Base-by-base conservation (phyloP, 257 asterid species). In the Solanum chmielewskii region DNA sequence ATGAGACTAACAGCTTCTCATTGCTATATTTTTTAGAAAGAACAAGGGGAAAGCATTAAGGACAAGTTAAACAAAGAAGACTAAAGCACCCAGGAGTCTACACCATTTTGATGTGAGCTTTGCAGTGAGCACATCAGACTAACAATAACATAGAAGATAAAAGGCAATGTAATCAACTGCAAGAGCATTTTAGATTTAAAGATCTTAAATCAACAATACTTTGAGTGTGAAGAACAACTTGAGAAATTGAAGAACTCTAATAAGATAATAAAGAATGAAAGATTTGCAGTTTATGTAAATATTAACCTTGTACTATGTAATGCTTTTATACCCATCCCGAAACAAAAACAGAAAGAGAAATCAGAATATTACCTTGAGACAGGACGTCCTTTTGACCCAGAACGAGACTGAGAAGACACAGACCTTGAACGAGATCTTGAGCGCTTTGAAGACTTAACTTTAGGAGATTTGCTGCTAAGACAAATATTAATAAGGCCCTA, bases 381-480 rank as follows among this genome's bases (percentile, higher is more conserved):
- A 81, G 96, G 89, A 68, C 93, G 94, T 45, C 91, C 92, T 86
- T 92, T 94, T 37, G 96, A 90, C 62, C 89, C 91, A 83, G 97
- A 86, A 88, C 85, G 94, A 66, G 98, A 90, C 76, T 78, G 88
- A 12, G 94, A 86, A 18, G 91, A 71, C 47, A 78, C 84, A 8
- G 91, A 90, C 77, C 90, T 88, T 4, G 92, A 91, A 87, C 89
- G 94, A 66, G 99, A 95, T 89, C 96, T 95, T 84, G 98, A 94
- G 60, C 93, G 98, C 85, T 93, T 94, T 25, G 95, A 89, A 29
- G 94, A 70, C 90, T 96, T 96, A 4, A 92, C 93, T 91, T 92
- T 94, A 47, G 99, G 99, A 66, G 99, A 97, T 87, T 94, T 96
- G 93, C 99, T 97, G 97, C 92, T 89, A 74, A 59, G 42, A 41